Evolutionary conservation across 2,329 filamentous ascomycete species (phyloP).

Genomic region (Fusarium mangiferae): DNA sequence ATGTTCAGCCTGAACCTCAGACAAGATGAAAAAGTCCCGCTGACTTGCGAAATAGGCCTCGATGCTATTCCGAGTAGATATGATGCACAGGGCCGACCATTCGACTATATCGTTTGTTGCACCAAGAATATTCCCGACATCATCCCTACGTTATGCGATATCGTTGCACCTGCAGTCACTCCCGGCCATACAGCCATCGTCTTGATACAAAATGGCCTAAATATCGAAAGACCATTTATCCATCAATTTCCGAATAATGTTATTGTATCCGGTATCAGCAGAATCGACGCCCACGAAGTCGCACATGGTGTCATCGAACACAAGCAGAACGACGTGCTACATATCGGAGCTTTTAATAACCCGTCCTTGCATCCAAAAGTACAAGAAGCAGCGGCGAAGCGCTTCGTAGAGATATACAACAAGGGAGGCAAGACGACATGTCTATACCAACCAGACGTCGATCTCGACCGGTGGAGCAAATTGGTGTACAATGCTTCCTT

Average conservation of each 20-base stretch:
- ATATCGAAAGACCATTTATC: background rate
- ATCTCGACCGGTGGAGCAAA: background rate
- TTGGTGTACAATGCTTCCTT: background rate
- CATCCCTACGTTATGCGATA: background rate
- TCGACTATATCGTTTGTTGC: background rate
- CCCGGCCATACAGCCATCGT: background rate
- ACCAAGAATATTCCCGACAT: background rate
- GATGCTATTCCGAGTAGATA: background rate
- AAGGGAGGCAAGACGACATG: background rate
- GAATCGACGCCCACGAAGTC: background rate
- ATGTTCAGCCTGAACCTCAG: background rate
- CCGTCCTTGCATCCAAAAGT: background rate
- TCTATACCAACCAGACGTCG: background rate
- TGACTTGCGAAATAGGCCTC: background rate
- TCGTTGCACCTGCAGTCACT: background rate
- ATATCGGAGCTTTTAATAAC: background rate
- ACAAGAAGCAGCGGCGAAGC: background rate
- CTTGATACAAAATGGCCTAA: background rate
- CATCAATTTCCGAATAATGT: background rate
- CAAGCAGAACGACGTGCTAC: background rate
- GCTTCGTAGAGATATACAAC: background rate
- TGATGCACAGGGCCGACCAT: background rate
- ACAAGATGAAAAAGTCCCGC: rapidly evolving
- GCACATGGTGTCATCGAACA: background rate
- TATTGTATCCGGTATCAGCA: background rate